These are phyloP conservation scores for Trichoderma sp. DNA, from an alignment of 2,329 filamentous ascomycete genomes.

Conservation along the genomic window DNA sequence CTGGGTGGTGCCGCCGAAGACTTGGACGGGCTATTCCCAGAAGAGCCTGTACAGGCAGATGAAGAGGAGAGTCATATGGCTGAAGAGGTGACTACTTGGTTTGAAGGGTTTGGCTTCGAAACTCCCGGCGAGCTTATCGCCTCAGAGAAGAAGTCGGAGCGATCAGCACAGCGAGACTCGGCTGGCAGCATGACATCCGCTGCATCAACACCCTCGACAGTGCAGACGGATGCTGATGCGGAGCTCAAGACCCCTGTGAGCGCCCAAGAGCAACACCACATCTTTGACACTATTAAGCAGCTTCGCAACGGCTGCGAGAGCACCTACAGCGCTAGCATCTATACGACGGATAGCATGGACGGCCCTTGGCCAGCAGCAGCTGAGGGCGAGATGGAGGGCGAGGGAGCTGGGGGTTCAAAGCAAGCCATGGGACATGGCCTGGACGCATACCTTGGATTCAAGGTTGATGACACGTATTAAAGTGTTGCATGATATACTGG, in stretches of 20 bases:
- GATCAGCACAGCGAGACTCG: constrained; percentile 25
- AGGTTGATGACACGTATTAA: constrained; percentile 9
- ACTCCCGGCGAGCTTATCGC: constrained; percentile 41
- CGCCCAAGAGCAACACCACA: neutral
- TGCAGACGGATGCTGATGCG: constrained; percentile 33
- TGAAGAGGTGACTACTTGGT: constrained; percentile 51
- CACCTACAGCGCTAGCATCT: constrained; percentile 18
- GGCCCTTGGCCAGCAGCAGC: neutral
- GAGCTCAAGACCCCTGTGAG: constrained; percentile 41
- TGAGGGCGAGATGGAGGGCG: neutral
- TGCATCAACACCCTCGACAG: constrained; percentile 31
- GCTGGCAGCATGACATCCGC: constrained; percentile 20
- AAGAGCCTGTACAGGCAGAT: constrained; percentile 31
- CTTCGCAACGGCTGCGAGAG: constrained; percentile 26
- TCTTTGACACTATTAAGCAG: constrained; percentile 35
- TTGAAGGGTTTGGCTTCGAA: constrained; percentile 49
- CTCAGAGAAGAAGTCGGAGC: constrained; percentile 27
- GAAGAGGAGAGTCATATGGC: constrained; percentile 43
- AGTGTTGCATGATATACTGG: neutral
- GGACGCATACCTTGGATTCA: constrained; percentile 12
- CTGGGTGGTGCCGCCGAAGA: constrained; percentile 57
- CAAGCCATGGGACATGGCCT: constrained; percentile 36
- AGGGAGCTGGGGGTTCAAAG: constrained; percentile 29
- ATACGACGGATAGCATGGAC: constrained; percentile 5
- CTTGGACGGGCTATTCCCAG: constrained; percentile 6